phyloP scores from a whole-genome alignment of 305 asterid species.

The Fraxinus floribunda region DNA sequence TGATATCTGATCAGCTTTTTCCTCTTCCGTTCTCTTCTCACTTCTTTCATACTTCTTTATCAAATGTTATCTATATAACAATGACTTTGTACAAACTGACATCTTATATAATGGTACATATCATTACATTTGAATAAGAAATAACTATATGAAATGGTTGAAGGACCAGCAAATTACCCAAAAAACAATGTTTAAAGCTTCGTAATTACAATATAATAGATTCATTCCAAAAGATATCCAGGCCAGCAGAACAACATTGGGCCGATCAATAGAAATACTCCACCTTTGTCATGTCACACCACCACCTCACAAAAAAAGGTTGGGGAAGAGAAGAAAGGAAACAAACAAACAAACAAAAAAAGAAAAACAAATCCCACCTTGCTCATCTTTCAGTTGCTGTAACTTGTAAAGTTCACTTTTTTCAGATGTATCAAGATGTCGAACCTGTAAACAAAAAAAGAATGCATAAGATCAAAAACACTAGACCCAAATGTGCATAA shows the following conservation, averaged over 20 bases:
- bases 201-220: background rate
- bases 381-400: constrained; percentile 95
- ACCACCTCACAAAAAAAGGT: background rate
- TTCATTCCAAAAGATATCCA: background rate
- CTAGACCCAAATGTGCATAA: background rate
- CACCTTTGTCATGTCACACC: background rate
- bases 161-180: background rate
- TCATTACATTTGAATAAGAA: background rate
- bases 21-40: background rate
- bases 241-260: background rate
- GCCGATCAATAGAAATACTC: background rate
- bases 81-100: background rate
- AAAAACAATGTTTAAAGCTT: constrained; percentile 3
- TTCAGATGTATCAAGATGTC: constrained; percentile 95
- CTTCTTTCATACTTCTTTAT: background rate
- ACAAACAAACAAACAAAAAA: background rate
- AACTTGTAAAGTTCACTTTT: constrained; percentile 98
- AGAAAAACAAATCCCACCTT: constrained; percentile 42
- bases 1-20: background rate
- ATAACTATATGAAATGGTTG: background rate
- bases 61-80: background rate
- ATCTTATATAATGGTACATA: background rate
- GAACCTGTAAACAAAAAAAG: constrained; percentile 53
- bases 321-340: background rate
- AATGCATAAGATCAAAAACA: constrained; percentile 10